A percentile compares a stretch with the other conserved stretches of the same genome.
Conservation (phyloP, 2,329 filamentous ascomycete species). For the Macrophomina pseudophaseolina region DNA sequence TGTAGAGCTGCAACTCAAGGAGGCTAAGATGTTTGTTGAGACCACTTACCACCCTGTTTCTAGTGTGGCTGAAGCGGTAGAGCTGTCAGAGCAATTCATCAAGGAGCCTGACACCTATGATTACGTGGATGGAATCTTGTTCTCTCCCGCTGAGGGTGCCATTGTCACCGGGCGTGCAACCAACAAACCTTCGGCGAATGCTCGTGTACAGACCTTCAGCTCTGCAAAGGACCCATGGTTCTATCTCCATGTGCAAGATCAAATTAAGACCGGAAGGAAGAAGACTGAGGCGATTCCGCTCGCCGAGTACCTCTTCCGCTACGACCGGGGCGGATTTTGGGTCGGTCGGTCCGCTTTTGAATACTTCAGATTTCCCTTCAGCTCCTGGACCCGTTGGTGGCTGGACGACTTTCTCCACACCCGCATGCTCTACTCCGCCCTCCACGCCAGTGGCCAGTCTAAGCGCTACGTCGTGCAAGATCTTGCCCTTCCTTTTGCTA, state of each 20-base stretch:
- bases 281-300: slow-evolving; percentile 64
- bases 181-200: slow-evolving; percentile 29
- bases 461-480: slow-evolving; percentile 70
- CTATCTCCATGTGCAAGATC: slow-evolving; percentile 51
- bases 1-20: slow-evolving; percentile 53
- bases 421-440: slow-evolving; percentile 67
- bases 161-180: slow-evolving; percentile 53
- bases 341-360: slow-evolving; percentile 65
- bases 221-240: slow-evolving; percentile 57
- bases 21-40: slow-evolving; percentile 56
- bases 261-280: slow-evolving; percentile 35
- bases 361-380: slow-evolving; percentile 70
- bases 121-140: slow-evolving; percentile 59
- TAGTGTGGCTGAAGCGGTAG: slow-evolving; percentile 50
- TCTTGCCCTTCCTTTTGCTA: slow-evolving; percentile 55
- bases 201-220: slow-evolving; percentile 44
- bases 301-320: slow-evolving; percentile 72
- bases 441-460: slow-evolving; percentile 65
- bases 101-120: slow-evolving; percentile 44
- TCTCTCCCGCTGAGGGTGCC: slow-evolving; percentile 48
- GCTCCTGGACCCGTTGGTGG: slow-evolving; percentile 64
- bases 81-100: slow-evolving; percentile 43
- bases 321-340: slow-evolving; percentile 74
- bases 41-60: slow-evolving; percentile 53
- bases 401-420: slow-evolving; percentile 68